Evolutionary conservation across 352 stramenopile species (phyloP), one percentile per base, ranked within the genome.

Genomic region (Phytophthora kernoviae): DNA sequence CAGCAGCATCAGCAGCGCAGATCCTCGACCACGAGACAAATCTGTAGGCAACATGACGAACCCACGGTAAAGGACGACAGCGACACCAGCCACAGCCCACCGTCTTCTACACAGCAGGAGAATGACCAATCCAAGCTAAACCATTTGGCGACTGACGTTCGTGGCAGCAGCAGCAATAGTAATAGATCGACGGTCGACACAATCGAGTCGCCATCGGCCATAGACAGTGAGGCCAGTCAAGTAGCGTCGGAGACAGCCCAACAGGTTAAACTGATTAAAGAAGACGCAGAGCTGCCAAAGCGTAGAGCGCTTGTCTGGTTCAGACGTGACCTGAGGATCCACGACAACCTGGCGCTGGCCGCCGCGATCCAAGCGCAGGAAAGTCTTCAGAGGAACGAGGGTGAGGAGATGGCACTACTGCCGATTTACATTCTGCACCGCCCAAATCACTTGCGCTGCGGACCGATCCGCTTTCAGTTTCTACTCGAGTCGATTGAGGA

Each of bases 331-430:
- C 68, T 99, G 44, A 75, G 96, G 17, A 54, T 99, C 20, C 93
- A 98, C 70, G 97, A 99, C 79, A 99, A 99, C 74, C 80, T 94
- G 32, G 87, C 89, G 24, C 72, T 99, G 10, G 50, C 90, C 14
- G 79, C 81, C 15, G 88, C 90, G 4, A 72, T 92, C 30, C 54
- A 48, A 17, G 33, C 55, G 12, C 66, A 72, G 36, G 32, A 67
- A 49, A 27, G 54, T 22, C 20, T 66, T 14, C 41, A 49, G 20
- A 55, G 33, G 33, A 33, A 48, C 2, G 41, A 42, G 1, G 33
- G 21, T 1, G 68, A 70, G 27, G 48, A 69, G 4, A 71, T 79
- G 51, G 60, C 62, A 7, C 51, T 90, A 4, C 54, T 90, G 21
- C 86, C 93, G 0, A 62, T 97, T 32, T 98, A 97, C 65, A 88